Evolutionary conservation across 2,329 filamentous ascomycete species (phyloP).

Genomic region (Zymoseptoria crescenta): DNA sequence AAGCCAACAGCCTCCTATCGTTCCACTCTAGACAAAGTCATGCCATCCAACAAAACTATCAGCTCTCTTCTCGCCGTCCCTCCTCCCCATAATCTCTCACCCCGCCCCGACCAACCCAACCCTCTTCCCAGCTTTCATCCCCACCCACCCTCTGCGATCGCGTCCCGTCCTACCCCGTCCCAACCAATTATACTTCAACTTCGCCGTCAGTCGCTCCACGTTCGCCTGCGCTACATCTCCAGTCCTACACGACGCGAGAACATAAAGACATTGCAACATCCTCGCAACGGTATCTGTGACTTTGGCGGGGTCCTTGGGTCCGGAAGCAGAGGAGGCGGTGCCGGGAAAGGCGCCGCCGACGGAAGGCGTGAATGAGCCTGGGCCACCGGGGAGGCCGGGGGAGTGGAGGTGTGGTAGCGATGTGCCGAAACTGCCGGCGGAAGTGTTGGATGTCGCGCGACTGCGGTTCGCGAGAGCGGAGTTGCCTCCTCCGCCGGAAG

Average conservation of each 20-base stretch:
- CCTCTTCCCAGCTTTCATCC: constrained; percentile 42
- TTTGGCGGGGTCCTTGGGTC: constrained; percentile 47
- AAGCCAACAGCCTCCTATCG: too few relatives aligned
- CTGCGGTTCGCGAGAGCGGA: constrained; percentile 47
- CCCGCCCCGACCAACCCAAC: constrained; percentile 25
- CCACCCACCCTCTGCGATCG: constrained; percentile 84
- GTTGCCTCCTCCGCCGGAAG: constrained; percentile 39
- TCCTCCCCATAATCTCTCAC: not conserved
- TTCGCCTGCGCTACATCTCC: constrained; percentile 67
- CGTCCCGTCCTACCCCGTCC: constrained; percentile 81
- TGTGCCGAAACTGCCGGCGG: constrained; percentile 41
- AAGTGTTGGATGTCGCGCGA: constrained; percentile 78
- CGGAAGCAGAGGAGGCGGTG: constrained; percentile 16
- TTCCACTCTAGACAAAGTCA: too few relatives aligned
- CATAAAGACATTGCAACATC: constrained; percentile 93
- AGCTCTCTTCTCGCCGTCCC: not conserved
- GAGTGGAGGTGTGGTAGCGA: constrained; percentile 30
- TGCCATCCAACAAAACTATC: not conserved
- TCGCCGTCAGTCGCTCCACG: constrained; percentile 74
- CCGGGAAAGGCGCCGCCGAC: constrained; percentile 1
- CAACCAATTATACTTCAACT: constrained; percentile 95
- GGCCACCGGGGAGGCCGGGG: constrained; percentile 12
- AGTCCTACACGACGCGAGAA: constrained; percentile 68
- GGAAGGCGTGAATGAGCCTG: constrained; percentile 18
- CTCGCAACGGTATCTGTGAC: constrained; percentile 90